Evolutionary conservation across 768 basidiomycete species (phyloP).

Genomic region (Gyrodon lividus): DNA sequence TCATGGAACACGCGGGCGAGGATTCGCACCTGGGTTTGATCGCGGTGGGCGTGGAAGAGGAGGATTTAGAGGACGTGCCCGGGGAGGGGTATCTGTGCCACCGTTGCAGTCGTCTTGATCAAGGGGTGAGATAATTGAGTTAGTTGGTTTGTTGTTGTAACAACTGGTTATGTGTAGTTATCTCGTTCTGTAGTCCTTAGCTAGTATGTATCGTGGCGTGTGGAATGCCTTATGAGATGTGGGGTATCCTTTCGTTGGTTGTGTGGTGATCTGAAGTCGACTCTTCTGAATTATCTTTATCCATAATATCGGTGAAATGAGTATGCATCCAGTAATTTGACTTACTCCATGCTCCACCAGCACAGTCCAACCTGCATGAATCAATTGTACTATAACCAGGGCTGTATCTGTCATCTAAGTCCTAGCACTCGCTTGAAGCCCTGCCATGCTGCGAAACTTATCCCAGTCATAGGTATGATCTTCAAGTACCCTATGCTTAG

Average conservation of each 20-base stretch:
- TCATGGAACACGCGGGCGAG: conserved; percentile 31
- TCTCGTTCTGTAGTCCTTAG: neutral
- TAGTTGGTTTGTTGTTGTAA: neutral
- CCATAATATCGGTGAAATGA: no score
- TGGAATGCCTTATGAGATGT: no score
- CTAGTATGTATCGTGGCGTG: neutral
- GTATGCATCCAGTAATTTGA: no score
- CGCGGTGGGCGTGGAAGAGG: conserved; percentile 34
- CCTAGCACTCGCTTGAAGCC: conserved; percentile 29
- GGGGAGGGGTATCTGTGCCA: conserved; percentile 15
- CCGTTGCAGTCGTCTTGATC: conserved; percentile 11
- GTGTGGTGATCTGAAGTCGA: no score
- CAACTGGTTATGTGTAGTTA: neutral
- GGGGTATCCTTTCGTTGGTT: no score
- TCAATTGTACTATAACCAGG: no score
- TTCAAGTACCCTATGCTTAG: conserved; percentile 91
- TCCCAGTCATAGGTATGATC: conserved; percentile 93
- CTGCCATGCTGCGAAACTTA: conserved; percentile 92
- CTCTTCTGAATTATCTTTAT: no score
- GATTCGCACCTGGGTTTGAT: conserved; percentile 25
- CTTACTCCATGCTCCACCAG: no score
- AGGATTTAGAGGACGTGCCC: conserved; percentile 33
- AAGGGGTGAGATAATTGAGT: neutral
- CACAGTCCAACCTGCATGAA: no score
- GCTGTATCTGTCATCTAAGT: conserved; percentile 20